Percentiles rank a stretch among this genome's conserved stretches.
These are phyloP conservation scores for Syzygium grande DNA, from an alignment of 345 rosid genomes.

Conservation along the genomic window DNA sequence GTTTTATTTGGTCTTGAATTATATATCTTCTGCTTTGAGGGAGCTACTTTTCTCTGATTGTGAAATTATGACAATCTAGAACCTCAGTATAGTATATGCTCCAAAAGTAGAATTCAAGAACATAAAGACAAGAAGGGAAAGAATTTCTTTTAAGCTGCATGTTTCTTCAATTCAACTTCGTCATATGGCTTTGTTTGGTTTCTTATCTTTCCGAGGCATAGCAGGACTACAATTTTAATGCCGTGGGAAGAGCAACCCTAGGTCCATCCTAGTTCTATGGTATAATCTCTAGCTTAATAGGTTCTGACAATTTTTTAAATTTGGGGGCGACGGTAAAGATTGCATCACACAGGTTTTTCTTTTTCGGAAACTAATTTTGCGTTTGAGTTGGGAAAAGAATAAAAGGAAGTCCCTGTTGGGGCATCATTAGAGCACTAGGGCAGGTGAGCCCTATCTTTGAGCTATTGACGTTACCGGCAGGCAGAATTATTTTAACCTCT, in stretches of 20 bases:
- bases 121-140: neutral
- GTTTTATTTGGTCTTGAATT: neutral
- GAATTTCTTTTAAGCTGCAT: neutral
- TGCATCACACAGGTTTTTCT: neutral
- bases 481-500: neutral
- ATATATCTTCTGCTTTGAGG: neutral
- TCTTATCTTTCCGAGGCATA: neutral
- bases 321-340: neutral
- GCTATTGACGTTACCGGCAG: neutral
- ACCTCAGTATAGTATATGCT: neutral
- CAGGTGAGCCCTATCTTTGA: neutral
- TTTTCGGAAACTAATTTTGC: neutral
- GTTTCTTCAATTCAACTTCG: neutral
- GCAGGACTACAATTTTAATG: neutral
- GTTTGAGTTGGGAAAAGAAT: neutral
- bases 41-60: neutral
- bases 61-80: neutral
- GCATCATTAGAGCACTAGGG: neutral
- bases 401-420: neutral
- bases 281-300: neutral
- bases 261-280: neutral
- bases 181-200: neutral
- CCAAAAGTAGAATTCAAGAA: neutral
- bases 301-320: neutral
- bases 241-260: neutral